Conservation (phyloP, 371 early-diverging fungal species). For the Mucor irregularis region DNA sequence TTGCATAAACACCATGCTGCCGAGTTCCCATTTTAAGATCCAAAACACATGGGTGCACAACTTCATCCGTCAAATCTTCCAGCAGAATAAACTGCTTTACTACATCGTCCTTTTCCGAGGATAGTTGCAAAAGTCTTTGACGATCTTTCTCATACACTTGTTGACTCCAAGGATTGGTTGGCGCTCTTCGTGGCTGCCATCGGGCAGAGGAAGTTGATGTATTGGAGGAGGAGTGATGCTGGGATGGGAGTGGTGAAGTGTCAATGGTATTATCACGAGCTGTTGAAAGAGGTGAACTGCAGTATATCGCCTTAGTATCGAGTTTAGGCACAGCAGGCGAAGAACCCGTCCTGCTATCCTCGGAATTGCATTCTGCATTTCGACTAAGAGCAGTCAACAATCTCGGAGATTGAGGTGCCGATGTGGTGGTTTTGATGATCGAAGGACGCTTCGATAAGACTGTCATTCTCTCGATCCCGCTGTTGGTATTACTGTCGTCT, state of each 20-base stretch:
- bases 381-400: background rate
- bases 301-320: no score
- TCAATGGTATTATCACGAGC: no score
- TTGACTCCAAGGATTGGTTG: conserved; percentile 21
- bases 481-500: no score
- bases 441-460: conserved; percentile 3
- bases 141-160: conserved; percentile 22
- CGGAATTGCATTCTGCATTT: background rate
- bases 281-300: no score
- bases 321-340: background rate
- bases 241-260: background rate
- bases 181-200: conserved; percentile 12
- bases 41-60: conserved; percentile 84
- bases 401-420: background rate
- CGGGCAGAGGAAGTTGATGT: conserved; percentile 1
- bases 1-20: conserved; percentile 86
- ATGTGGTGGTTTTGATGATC: background rate
- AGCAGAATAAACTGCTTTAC: conserved; percentile 74
- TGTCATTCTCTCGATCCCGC: background rate
- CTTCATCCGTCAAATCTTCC: conserved; percentile 85
- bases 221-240: no score
- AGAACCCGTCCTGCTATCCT: background rate
- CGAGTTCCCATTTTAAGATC: conserved; percentile 96
- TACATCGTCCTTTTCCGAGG: conserved; percentile 16
- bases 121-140: conserved; percentile 8